These are phyloP conservation scores for Sonneratia alba DNA, from an alignment of 345 rosid species.

Conservation along the genomic window DNA sequence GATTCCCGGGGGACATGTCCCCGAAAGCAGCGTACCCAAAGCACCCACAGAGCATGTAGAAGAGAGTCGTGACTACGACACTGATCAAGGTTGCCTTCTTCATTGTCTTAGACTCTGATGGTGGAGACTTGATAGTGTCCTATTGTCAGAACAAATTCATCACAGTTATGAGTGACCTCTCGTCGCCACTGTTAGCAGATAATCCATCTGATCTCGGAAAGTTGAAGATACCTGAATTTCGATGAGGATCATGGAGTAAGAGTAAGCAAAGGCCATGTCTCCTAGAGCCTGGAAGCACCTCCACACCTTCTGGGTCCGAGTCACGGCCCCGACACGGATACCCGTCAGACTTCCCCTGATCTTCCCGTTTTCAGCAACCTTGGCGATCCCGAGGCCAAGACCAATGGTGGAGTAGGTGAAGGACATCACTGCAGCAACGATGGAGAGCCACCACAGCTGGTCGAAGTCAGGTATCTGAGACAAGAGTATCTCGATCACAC, in stretches of 20 bases:
- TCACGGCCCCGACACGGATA: constrained; percentile 37
- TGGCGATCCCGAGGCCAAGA: constrained; percentile 64
- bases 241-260: constrained; percentile 71
- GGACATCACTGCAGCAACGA: constrained; percentile 85
- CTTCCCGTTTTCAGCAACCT: constrained; percentile 55
- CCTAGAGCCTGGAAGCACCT: constrained; percentile 82
- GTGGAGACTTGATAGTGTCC: constrained; percentile 58
- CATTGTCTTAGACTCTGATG: constrained; percentile 74
- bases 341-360: constrained; percentile 68
- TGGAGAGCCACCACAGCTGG: constrained; percentile 86
- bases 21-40: constrained; percentile 89
- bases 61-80: constrained; percentile 64
- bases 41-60: constrained; percentile 85
- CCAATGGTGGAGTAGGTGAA: constrained; percentile 86
- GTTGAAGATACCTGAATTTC: constrained; percentile 60
- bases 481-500: constrained; percentile 39
- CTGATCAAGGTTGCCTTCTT: constrained; percentile 62
- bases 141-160: constrained; percentile 12
- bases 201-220: background rate
- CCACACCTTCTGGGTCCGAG: constrained; percentile 61
- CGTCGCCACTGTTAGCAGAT: background rate
- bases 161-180: background rate
- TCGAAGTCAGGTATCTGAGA: constrained; percentile 82
- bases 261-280: constrained; percentile 81
- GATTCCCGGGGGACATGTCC: constrained; percentile 65